Percentiles rank a stretch among this genome's conserved stretches.
phyloP scores from a whole-genome alignment of 192 early-diverging fungal species.

The Coemansia asiatica region DNA sequence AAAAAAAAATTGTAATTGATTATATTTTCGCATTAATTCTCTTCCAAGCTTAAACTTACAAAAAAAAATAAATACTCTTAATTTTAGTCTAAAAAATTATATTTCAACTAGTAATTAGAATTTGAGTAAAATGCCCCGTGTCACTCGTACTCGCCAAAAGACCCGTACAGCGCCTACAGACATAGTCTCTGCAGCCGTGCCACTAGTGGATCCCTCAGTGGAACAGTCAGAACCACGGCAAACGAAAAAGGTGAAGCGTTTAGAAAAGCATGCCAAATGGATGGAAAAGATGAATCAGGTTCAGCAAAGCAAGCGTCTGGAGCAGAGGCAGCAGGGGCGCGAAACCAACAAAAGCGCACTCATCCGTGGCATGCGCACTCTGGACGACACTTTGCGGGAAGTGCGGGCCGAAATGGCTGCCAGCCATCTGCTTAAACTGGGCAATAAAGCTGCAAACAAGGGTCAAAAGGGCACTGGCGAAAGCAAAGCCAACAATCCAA shows the following conservation, averaged over 20 bases:
- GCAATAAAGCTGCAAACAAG: not conserved
- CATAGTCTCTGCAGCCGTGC: constrained; percentile 23
- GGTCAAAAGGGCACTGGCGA: not conserved
- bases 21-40: no score
- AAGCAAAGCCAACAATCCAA: not conserved
- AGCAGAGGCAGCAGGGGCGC: constrained; percentile 46
- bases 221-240: not conserved
- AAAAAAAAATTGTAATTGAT: not conserved
- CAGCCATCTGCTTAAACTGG: constrained; percentile 20
- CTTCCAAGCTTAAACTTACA: not conserved
- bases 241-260: constrained; percentile 59
- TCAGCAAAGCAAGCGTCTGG: constrained; percentile 53
- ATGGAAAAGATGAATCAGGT: constrained; percentile 63
- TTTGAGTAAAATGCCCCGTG: constrained; percentile 24
- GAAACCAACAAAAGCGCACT: constrained; percentile 52
- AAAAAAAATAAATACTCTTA: no score
- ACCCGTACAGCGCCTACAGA: constrained; percentile 23
- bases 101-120: no score
- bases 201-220: not conserved
- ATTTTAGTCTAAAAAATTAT: no score
- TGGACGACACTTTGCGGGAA: constrained; percentile 45
- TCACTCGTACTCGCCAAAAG: constrained; percentile 25
- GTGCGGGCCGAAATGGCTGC: constrained; percentile 25
- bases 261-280: constrained; percentile 61
- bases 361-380: constrained; percentile 55